These are phyloP conservation scores for Trichoderma sp. DNA, from an alignment of 2,329 filamentous ascomycete genomes.

Conservation along the genomic window DNA sequence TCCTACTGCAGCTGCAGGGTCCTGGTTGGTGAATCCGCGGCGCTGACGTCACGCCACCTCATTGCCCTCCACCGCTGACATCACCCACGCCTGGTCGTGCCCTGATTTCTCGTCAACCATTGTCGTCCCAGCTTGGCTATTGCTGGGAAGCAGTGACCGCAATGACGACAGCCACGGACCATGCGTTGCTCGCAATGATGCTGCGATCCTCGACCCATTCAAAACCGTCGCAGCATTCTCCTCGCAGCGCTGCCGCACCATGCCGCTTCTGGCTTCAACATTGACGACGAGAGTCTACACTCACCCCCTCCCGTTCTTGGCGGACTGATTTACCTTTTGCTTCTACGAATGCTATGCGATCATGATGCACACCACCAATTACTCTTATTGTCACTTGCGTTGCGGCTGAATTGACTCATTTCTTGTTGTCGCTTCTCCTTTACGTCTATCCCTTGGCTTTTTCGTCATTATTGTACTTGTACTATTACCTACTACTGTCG, in stretches of 20 bases:
- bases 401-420: not conserved
- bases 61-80: slow-evolving; percentile 31
- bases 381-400: slow-evolving; percentile 7
- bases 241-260: not conserved
- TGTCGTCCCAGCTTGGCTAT: slow-evolving; percentile 5
- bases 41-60: slow-evolving; percentile 35
- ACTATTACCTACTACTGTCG: too few relatives aligned
- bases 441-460: not conserved
- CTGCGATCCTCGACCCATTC: not conserved
- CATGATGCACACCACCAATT: slow-evolving; percentile 18
- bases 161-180: slow-evolving; percentile 19
- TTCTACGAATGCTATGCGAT: slow-evolving; percentile 17
- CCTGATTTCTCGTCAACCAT: slow-evolving; percentile 13
- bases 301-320: not conserved
- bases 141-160: slow-evolving; percentile 4
- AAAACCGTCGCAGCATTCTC: slow-evolving; percentile 2
- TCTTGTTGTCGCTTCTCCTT: not conserved
- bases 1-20: slow-evolving; percentile 34
- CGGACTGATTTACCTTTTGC: not conserved
- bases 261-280: not conserved
- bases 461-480: slow-evolving; percentile 16
- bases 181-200: slow-evolving; percentile 6
- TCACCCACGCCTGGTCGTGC: slow-evolving; percentile 27
- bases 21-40: slow-evolving; percentile 23
- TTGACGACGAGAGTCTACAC: not conserved